phyloP scores from a whole-genome alignment of 495 filamentous ascomycete species.

The Coniosporium apollinis region DNA sequence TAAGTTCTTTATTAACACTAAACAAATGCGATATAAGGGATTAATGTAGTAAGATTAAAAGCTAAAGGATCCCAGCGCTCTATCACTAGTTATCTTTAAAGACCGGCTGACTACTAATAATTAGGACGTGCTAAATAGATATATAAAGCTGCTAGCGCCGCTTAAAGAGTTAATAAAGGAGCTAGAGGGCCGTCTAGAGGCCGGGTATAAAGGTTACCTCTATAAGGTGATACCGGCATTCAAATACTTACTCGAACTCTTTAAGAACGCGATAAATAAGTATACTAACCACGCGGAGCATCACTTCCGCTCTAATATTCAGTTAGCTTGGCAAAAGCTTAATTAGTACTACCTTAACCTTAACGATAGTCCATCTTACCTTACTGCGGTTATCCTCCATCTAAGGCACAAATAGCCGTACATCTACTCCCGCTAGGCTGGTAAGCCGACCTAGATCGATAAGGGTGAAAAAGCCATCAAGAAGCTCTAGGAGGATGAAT shows the following conservation, averaged over 20 bases:
- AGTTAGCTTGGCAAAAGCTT: background rate
- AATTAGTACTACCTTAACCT: background rate
- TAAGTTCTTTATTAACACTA: slow-evolving; percentile 1
- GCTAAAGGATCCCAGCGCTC: no score
- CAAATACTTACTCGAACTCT: no score
- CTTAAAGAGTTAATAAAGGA: background rate
- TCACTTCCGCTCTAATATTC: background rate
- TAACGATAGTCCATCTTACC: background rate
- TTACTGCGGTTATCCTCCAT: background rate
- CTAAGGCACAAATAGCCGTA: no score
- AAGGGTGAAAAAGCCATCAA: no score
- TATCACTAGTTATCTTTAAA: no score
- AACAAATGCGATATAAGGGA: no score
- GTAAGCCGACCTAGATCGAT: no score
- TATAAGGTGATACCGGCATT: no score
- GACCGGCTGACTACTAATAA: no score
- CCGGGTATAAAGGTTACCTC: background rate
- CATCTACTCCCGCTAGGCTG: no score
- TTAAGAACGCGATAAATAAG: background rate
- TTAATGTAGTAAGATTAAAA: no score
- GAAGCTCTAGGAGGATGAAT: no score
- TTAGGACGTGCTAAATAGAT: background rate
- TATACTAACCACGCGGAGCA: background rate
- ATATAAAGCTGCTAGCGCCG: background rate
- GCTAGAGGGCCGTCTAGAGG: background rate